Base-by-base conservation (phyloP, 1,139 yeast genomes). In the Yarrowia galli region DNA sequence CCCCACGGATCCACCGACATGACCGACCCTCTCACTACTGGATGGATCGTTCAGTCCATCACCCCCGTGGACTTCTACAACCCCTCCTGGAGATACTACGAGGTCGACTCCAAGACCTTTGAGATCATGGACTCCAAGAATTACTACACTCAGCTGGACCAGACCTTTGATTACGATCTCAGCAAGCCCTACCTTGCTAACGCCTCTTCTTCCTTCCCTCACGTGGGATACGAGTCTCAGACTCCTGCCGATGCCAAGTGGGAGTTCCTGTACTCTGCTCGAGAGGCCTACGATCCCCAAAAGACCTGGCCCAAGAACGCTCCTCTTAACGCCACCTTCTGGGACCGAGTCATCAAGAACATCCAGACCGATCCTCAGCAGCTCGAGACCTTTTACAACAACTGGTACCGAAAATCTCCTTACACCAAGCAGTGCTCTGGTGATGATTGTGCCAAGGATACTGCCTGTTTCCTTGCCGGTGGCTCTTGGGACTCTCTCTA, bases 1-100 rank as follows among this genome's bases (percentile, higher is more conserved):
- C 73, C 74, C 43, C 72, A 73, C n/a, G 71, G 79, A 35, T 73
- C 80, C 28, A 78, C 79, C 67, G 79, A 81, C 10, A 79, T 79
- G 38, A 81, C 79, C 3, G 81, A 81, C 58, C 85, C 85, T 3
- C 72, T 87, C 28, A 83, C 83, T 73, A 80, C 85, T 79, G 88
- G 90, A 0, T 89, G 89, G 89, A 83, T 88, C 67, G 82, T 84
- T 0, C 92, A 87, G 71, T 85, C 91, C 0, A 83, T 89, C 51
- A 87, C 92, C 15, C 92, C 92, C 8, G 80, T 82, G 71, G 53
- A 64, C 51, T 42, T 42, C 18, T 51, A 64, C 67, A 64, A 64
- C 61, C 67, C 67, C 32, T 64, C 67, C 42, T 64, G 67, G 61
- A 51, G 67, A 64, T 64, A 51, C 51, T 64, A 64, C 51, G 86